Percentiles rank a stretch among this genome's conserved stretches.
Conservation (phyloP, 345 rosid species). For the Ailanthus altissimus region DNA sequence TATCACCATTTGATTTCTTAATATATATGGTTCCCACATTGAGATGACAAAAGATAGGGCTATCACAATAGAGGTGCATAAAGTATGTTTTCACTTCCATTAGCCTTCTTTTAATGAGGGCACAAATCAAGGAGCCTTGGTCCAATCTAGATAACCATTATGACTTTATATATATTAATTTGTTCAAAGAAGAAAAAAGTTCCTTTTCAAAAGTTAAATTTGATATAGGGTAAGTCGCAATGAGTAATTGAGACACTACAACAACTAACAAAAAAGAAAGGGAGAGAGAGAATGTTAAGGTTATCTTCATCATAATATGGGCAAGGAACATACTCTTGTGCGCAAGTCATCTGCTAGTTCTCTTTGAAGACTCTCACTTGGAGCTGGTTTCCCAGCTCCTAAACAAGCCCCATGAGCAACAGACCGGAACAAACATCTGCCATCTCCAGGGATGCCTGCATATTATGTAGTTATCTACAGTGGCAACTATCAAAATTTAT, state of each 20-base stretch:
- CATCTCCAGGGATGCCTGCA: conserved; percentile 97
- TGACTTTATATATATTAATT: not conserved
- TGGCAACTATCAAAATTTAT: conserved; percentile 10
- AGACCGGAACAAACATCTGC: conserved; percentile 94
- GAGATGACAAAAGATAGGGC: not conserved
- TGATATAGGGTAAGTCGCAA: not conserved
- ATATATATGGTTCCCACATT: not conserved
- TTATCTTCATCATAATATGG: not conserved
- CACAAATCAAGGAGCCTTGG: not conserved
- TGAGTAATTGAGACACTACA: not conserved
- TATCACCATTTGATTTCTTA: not conserved
- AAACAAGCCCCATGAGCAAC: conserved; percentile 86
- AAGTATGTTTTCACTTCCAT: not conserved
- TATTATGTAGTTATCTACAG: conserved; percentile 16
- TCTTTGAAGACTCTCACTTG: conserved; percentile 64
- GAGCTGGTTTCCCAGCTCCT: conserved; percentile 65
- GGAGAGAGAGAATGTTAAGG: not conserved
- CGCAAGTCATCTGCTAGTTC: conserved; percentile 87
- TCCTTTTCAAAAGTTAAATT: not conserved
- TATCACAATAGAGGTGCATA: not conserved
- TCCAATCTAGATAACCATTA: not conserved
- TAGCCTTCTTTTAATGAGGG: not conserved
- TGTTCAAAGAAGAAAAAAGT: not conserved
- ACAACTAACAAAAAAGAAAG: not conserved
- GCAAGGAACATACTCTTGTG: conserved; percentile 39